Conservation (phyloP, 2,329 filamentous ascomycete species). For the Sarocladium strictum region DNA sequence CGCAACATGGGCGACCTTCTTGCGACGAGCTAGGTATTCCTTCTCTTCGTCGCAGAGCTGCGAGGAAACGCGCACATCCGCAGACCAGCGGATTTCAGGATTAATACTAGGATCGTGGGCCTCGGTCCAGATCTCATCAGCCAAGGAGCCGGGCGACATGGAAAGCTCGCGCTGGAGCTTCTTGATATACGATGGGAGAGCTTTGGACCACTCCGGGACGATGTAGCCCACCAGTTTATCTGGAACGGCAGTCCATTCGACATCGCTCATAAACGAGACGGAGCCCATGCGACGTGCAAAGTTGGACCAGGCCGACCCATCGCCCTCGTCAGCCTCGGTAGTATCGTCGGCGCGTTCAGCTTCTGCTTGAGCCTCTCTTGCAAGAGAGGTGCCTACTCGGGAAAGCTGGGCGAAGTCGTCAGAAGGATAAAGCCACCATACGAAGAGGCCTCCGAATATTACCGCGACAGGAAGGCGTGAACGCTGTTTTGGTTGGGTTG, state of each 20-base stretch:
- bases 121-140: conserved; percentile 90
- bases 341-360: conserved; percentile 8
- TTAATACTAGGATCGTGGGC: conserved; percentile 78
- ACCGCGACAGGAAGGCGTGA: conserved; percentile 26
- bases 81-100: conserved; percentile 80
- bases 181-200: conserved; percentile 67
- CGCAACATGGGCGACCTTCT: conserved; percentile 61
- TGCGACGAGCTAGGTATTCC: conserved; percentile 64
- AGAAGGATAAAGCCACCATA: conserved; percentile 38
- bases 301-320: conserved; percentile 39
- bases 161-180: conserved; percentile 87
- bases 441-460: conserved; percentile 29
- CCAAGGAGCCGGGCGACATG: conserved; percentile 79
- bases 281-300: conserved; percentile 43
- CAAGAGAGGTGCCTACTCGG: conserved; percentile 8
- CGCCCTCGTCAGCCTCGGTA: conserved; percentile 16
- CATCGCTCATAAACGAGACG: conserved; percentile 48
- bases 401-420: conserved; percentile 35
- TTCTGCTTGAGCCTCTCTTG: not conserved
- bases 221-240: conserved; percentile 64
- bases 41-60: conserved; percentile 81
- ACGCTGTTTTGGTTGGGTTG: not conserved
- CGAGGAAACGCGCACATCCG: conserved; percentile 73
- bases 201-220: conserved; percentile 74
- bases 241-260: conserved; percentile 49